Conservation (phyloP, 225 moss, liverwort and hornwort genomes). For the Pleurozium schreberi region DNA sequence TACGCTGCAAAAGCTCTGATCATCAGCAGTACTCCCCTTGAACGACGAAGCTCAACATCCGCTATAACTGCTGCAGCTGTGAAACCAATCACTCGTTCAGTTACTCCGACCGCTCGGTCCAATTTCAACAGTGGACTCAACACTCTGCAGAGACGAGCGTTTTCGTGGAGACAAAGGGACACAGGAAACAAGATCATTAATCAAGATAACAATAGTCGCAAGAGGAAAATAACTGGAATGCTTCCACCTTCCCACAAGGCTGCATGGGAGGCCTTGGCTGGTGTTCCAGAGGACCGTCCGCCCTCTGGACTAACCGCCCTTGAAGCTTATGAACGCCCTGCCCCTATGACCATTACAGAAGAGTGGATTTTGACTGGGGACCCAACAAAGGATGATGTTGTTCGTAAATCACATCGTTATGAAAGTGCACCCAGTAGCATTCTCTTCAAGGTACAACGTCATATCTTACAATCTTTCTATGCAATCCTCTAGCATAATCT, state of each 20-base stretch:
- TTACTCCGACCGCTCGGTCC: conserved; percentile 29
- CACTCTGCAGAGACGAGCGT: conserved; percentile 69
- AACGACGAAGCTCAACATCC: conserved; percentile 47
- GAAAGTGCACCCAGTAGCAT: conserved; percentile 92
- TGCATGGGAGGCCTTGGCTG: conserved; percentile 94
- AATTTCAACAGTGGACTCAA: conserved; percentile 69
- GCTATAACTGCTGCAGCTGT: conserved; percentile 18
- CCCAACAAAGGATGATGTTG: conserved; percentile 69
- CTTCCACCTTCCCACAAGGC: conserved; percentile 85
- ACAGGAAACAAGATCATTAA: conserved; percentile 54
- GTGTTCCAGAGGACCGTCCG: conserved; percentile 69
- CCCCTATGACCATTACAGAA: conserved; percentile 67
- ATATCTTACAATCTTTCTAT: not conserved
- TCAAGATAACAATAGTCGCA: conserved; percentile 58
- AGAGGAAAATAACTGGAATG: conserved; percentile 72
- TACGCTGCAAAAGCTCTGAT: conserved; percentile 89
- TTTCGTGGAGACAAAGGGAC: conserved; percentile 77
- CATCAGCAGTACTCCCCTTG: conserved; percentile 31
- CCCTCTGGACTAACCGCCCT: conserved; percentile 22
- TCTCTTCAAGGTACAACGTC: conserved; percentile 69
- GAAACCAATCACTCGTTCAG: conserved; percentile 32
- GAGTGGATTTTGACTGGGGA: conserved; percentile 96
- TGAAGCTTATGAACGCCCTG: conserved; percentile 71
- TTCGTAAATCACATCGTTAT: conserved; percentile 78
- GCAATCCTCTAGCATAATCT: not conserved